Percentiles rank a stretch among this genome's conserved stretches.
phyloP scores from a whole-genome alignment of 2,329 filamentous ascomycete species.

The Aspergillus terreus region DNA sequence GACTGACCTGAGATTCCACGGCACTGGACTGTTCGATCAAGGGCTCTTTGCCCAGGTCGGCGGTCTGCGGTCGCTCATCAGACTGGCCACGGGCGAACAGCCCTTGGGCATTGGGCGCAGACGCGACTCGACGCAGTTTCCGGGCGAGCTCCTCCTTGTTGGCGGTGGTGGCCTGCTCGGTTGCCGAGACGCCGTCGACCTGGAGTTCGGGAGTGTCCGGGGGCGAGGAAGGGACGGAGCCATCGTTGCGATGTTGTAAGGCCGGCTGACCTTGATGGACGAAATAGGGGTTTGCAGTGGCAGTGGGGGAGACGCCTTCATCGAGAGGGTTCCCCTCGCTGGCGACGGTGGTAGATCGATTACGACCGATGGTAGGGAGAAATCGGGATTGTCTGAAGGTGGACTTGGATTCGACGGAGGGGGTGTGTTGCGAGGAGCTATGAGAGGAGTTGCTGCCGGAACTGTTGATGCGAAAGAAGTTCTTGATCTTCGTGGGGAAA shows the following conservation, averaged over 20 bases:
- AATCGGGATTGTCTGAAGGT: conserved; percentile 82
- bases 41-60: conserved; percentile 81
- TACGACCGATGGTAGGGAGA: conserved; percentile 80
- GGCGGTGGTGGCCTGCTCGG: conserved; percentile 66
- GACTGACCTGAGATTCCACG: conserved; percentile 49
- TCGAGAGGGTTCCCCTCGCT: conserved; percentile 91
- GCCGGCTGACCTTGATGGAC: conserved; percentile 92
- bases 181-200: conserved; percentile 64
- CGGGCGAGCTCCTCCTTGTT: conserved; percentile 92
- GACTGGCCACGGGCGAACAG: conserved; percentile 65
- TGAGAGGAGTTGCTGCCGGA: conserved; percentile 38
- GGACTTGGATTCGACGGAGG: conserved; percentile 54
- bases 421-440: conserved; percentile 32
- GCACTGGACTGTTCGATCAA: conserved; percentile 57
- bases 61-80: conserved; percentile 72
- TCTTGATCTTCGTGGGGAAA: conserved; percentile 63
- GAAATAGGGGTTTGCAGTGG: conserved; percentile 95
- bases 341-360: conserved; percentile 83
- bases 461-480: conserved; percentile 66
- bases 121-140: conserved; percentile 89
- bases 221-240: conserved; percentile 86
- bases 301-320: conserved; percentile 84
- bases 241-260: conserved; percentile 90
- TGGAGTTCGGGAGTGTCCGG: conserved; percentile 82
- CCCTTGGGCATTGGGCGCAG: conserved; percentile 93